Percentiles rank a stretch among this genome's conserved stretches.
phyloP scores from a whole-genome alignment of 129 eudicot species.

The Helianthus tuberosus region DNA sequence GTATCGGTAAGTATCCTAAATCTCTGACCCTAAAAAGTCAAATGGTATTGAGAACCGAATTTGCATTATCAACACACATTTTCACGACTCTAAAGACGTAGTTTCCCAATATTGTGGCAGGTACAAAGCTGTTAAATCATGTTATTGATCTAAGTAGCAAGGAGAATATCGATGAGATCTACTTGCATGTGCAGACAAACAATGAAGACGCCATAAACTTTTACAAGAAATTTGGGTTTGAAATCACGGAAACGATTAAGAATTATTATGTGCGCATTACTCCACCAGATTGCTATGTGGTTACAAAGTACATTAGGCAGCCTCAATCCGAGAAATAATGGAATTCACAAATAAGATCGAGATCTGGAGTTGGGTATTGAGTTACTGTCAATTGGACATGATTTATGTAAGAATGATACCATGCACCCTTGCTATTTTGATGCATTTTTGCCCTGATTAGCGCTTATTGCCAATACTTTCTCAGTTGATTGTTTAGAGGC shows the following conservation, averaged over 20 bases:
- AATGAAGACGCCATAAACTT: slow-evolving; percentile 91
- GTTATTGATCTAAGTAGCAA: slow-evolving; percentile 74
- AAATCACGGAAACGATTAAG: slow-evolving; percentile 83
- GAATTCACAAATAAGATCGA: slow-evolving; percentile 12
- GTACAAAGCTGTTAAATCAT: slow-evolving; percentile 77
- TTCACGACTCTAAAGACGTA: not conserved
- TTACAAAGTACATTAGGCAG: slow-evolving; percentile 61
- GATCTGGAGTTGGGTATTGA: not conserved
- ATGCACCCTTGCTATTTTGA: too few species aligned
- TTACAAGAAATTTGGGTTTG: slow-evolving; percentile 93
- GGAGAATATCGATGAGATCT: slow-evolving; percentile 84
- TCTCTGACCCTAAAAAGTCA: not conserved
- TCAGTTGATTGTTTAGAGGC: too few species aligned
- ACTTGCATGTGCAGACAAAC: slow-evolving; percentile 97
- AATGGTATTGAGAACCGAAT: slow-evolving; percentile 10
- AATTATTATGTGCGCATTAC: slow-evolving; percentile 84
- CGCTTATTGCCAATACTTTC: too few species aligned
- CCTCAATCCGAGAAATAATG: slow-evolving; percentile 54
- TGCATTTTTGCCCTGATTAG: too few species aligned
- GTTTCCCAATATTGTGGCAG: slow-evolving; percentile 35
- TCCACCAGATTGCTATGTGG: slow-evolving; percentile 93
- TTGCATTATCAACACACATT: not conserved
- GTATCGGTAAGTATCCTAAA: slow-evolving; percentile 71
- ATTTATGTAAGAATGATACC: too few species aligned
- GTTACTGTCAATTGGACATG: slow-evolving; percentile 26